phyloP scores from a whole-genome alignment of 768 basidiomycete species.

The Auricularia cornea region DNA sequence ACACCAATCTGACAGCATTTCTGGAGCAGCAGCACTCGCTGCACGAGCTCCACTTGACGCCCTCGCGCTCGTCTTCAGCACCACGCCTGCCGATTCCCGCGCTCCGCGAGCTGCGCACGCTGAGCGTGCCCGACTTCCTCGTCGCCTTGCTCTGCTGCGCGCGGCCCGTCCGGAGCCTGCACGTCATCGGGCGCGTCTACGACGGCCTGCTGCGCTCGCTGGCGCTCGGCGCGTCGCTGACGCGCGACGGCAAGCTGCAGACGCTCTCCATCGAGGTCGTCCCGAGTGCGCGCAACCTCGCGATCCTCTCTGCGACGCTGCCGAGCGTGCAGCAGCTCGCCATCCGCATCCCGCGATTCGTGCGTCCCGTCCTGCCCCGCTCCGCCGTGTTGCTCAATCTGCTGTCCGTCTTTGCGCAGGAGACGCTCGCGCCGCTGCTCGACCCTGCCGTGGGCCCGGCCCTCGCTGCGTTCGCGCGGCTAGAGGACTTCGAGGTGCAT shows the following conservation, averaged over 20 bases:
- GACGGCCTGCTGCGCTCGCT: background rate
- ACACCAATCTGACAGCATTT: background rate
- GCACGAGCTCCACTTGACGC: background rate
- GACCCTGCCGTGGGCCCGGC: background rate
- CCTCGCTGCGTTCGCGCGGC: background rate
- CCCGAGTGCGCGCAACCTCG: background rate
- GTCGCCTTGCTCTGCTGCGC: background rate
- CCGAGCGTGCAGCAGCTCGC: background rate
- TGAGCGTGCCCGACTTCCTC: background rate
- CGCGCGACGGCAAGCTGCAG: background rate
- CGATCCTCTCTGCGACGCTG: background rate
- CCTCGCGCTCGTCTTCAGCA: background rate
- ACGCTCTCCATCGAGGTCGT: background rate
- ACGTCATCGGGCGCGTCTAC: background rate
- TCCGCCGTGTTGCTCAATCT: background rate
- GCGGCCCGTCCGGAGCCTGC: background rate
- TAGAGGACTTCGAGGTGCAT: background rate
- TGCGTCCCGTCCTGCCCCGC: background rate
- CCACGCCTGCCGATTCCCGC: background rate
- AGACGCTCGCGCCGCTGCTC: background rate
- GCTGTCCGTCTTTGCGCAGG: background rate
- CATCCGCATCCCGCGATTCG: background rate
- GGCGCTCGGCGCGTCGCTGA: background rate
- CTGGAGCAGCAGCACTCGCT: background rate
- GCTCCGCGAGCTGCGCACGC: background rate